phyloP scores from a whole-genome alignment of 2,329 filamentous ascomycete species.

The Colletotrichum liriopes region DNA sequence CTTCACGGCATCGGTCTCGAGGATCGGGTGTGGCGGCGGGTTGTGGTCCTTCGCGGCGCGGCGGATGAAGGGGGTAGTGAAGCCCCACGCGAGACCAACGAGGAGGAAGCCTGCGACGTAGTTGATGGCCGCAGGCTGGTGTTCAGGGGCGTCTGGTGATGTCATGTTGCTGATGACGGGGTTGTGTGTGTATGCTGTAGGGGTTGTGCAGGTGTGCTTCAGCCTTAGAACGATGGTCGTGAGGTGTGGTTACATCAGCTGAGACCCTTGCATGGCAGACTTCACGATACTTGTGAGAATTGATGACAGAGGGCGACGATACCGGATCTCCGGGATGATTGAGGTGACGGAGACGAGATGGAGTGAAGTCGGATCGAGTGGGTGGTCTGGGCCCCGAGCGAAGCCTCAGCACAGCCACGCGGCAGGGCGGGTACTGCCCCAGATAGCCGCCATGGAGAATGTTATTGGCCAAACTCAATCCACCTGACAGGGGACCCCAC shows the following conservation, averaged over 20 bases:
- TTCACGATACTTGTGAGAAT: slow-evolving; percentile 6
- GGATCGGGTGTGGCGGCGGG: slow-evolving; percentile 71
- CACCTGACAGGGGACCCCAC: background rate
- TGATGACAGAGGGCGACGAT: slow-evolving; percentile 8
- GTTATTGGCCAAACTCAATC: background rate
- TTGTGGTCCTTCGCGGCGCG: slow-evolving; percentile 84
- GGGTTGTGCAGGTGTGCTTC: slow-evolving; percentile 4
- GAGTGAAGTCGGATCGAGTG: slow-evolving; percentile 37
- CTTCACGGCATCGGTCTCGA: slow-evolving; percentile 66
- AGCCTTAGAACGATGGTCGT: slow-evolving; percentile 1
- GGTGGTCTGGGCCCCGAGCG: background rate
- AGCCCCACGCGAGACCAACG: slow-evolving; percentile 92
- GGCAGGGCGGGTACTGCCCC: slow-evolving; percentile 20
- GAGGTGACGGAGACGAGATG: slow-evolving; percentile 10
- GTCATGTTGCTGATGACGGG: slow-evolving; percentile 23
- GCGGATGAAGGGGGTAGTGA: slow-evolving; percentile 94
- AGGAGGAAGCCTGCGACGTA: slow-evolving; percentile 92
- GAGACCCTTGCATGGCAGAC: background rate
- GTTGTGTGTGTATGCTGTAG: background rate
- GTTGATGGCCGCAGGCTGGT: slow-evolving; percentile 75
- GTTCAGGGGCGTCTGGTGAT: slow-evolving; percentile 28
- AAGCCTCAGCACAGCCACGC: slow-evolving; percentile 32
- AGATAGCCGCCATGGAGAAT: slow-evolving; percentile 14
- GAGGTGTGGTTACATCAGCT: slow-evolving; percentile 21
- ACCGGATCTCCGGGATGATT: slow-evolving; percentile 3